Conservation (phyloP, 2,329 filamentous ascomycete species). For the Beauveria sp. region DNA sequence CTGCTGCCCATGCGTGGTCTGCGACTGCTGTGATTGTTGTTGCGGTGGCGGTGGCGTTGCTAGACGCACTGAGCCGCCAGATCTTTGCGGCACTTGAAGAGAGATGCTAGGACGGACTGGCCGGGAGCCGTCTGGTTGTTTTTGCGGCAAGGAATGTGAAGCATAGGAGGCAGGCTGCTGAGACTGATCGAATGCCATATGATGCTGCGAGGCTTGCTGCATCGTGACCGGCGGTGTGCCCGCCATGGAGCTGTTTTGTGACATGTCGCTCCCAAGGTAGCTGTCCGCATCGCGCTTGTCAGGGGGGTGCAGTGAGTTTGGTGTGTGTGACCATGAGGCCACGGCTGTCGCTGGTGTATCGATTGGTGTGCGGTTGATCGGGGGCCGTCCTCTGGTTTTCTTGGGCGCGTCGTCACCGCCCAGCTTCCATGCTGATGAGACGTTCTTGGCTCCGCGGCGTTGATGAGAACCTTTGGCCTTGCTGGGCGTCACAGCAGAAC, state of each 20-base stretch:
- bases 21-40: not conserved
- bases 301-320: not conserved
- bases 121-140: conserved; percentile 11
- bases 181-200: not conserved
- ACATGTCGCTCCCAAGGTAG: not conserved
- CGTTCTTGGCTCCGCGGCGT: conserved; percentile 72
- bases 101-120: conserved; percentile 32
- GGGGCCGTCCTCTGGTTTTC: conserved; percentile 73
- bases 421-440: conserved; percentile 84
- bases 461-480: conserved; percentile 37
- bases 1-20: not conserved
- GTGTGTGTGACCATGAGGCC: conserved; percentile 36
- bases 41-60: conserved; percentile 47
- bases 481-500: conserved; percentile 65
- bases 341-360: conserved; percentile 65
- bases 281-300: not conserved
- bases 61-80: conserved; percentile 52
- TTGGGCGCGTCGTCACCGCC: conserved; percentile 53
- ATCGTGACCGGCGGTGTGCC: conserved; percentile 57
- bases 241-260: conserved; percentile 41
- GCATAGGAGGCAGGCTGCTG: not conserved
- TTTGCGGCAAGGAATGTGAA: not conserved
- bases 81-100: conserved; percentile 40
- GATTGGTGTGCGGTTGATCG: conserved; percentile 52
- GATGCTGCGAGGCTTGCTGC: conserved; percentile 24